Conservation (phyloP, 306 rosid genomes). For the Carpinus fangiana region DNA sequence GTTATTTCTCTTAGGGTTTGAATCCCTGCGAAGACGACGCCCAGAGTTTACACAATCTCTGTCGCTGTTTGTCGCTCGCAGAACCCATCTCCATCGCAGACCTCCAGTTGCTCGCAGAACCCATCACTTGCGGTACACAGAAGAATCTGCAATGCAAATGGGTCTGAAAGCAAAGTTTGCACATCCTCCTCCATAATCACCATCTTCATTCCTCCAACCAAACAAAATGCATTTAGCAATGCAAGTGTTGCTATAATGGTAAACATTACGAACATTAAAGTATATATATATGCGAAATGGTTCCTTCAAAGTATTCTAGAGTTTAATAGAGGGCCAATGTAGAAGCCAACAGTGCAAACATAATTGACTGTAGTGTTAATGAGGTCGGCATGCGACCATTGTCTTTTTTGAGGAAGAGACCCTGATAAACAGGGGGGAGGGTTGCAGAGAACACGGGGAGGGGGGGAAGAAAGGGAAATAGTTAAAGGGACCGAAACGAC, state of each 20-base stretch:
- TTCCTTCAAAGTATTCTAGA: no score
- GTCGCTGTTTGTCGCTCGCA: no score
- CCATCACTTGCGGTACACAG: no score
- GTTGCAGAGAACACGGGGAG: no score
- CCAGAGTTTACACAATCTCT: no score
- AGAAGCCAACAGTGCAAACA: slow-evolving; percentile 4
- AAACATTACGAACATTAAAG: not conserved
- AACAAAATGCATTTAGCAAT: not conserved
- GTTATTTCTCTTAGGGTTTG: no score
- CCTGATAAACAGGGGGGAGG: slow-evolving; percentile 7
- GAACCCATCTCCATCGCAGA: no score
- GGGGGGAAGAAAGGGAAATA: no score
- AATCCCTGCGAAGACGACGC: no score
- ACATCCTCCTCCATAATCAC: not conserved
- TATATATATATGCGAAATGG: no score
- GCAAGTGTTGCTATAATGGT: slow-evolving; percentile 1
- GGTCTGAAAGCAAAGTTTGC: not conserved
- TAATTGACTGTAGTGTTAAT: not conserved
- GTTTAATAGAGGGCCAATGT: not conserved
- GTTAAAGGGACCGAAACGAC: no score
- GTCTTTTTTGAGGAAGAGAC: not conserved
- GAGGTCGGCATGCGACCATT: not conserved
- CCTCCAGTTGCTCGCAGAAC: no score
- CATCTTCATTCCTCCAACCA: not conserved
- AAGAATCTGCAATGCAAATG: not conserved